Percentiles rank a stretch among this genome's conserved stretches.
Evolutionary conservation across 78 protist species (phyloP).

Genomic region (Mantamonas sphyraenae): DNA sequence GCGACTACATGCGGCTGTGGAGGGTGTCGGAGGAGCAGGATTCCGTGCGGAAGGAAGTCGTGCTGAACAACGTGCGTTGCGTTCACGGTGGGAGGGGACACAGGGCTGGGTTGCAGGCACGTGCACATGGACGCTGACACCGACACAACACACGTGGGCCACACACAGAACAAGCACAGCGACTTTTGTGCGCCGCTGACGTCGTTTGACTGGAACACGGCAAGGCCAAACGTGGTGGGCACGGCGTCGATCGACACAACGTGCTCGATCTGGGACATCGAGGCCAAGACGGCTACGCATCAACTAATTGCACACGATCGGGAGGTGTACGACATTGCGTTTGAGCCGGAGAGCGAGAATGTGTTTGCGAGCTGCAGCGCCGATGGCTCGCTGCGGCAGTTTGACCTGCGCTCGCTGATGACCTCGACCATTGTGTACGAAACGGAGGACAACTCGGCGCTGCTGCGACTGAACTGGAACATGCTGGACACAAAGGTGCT

Average conservation of each 20-base stretch:
- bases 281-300: constrained; percentile 50
- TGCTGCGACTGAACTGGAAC: constrained; percentile 92
- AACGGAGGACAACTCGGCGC: constrained; percentile 58
- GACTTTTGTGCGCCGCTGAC: constrained; percentile 96
- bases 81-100: too few species aligned
- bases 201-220: constrained; percentile 93
- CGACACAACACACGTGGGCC: background rate
- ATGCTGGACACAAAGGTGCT: constrained; percentile 73
- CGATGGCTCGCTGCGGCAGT: constrained; percentile 95
- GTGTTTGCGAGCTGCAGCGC: constrained; percentile 86
- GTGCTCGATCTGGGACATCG: constrained; percentile 92
- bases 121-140: background rate
- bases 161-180: constrained; percentile 63
- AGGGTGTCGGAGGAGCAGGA: constrained; percentile 22
- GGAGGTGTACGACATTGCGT: constrained; percentile 95
- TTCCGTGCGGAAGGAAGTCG: background rate
- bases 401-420: constrained; percentile 88
- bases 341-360: constrained; percentile 41
- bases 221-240: too few species aligned
- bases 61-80: background rate
- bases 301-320: constrained; percentile 98
- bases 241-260: constrained; percentile 87
- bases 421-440: constrained; percentile 96
- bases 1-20: constrained; percentile 93
- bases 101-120: background rate